Percentiles rank a stretch among this genome's conserved stretches.
Conservation (phyloP, 108 stramenopile species). For the Skeletonema menzelii region DNA sequence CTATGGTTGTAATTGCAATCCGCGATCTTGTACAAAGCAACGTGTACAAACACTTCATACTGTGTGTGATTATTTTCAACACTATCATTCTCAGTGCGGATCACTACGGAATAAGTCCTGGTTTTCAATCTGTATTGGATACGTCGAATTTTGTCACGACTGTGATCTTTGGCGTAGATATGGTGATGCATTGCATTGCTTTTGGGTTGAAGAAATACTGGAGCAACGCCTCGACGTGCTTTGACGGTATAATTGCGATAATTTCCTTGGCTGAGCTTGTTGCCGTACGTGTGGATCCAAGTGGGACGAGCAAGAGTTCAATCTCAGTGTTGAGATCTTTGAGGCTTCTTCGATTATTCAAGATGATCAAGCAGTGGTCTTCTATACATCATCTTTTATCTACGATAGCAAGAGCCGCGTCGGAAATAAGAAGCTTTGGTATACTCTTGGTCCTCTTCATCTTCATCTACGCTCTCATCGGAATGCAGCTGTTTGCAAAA, state of each 20-base stretch:
- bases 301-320: constrained; percentile 8
- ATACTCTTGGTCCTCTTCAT: constrained; percentile 67
- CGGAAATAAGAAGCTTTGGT: constrained; percentile 64
- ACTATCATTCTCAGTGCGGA: constrained; percentile 68
- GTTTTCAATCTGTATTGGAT: constrained; percentile 27
- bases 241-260: constrained; percentile 68
- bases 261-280: constrained; percentile 57
- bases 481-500: constrained; percentile 79
- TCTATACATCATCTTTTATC: constrained; percentile 56
- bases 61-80: constrained; percentile 60
- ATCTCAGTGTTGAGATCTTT: constrained; percentile 59
- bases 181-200: constrained; percentile 32
- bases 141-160: constrained; percentile 57
- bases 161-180: constrained; percentile 62
- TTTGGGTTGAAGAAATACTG: constrained; percentile 20
- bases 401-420: constrained; percentile 52
- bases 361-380: constrained; percentile 70
- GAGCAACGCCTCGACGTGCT: constrained; percentile 33
- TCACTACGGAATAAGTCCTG: constrained; percentile 53
- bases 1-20: neutral
- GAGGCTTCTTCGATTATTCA: constrained; percentile 73
- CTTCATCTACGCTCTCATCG: constrained; percentile 67
- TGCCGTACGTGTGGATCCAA: constrained; percentile 22
- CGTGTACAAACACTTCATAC: constrained; percentile 32
- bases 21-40: constrained; percentile 17